Conservation (phyloP, 2,329 filamentous ascomycete genomes). For the Daldinia sp. region DNA sequence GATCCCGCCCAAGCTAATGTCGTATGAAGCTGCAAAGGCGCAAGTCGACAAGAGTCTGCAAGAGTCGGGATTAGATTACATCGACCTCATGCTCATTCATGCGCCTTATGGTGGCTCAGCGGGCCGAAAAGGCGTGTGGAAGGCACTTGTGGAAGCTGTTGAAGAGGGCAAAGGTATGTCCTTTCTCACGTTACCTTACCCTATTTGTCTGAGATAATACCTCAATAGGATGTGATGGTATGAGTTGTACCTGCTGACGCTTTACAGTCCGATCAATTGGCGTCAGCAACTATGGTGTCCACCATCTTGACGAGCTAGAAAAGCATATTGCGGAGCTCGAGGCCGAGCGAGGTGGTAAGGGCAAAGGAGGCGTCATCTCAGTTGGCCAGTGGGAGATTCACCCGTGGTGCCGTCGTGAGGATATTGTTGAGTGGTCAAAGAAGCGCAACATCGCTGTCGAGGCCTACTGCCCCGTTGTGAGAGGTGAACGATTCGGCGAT, state of each 20-base stretch:
- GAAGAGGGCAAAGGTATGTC: conserved; percentile 65
- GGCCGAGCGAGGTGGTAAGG: conserved; percentile 68
- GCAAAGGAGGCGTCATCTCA: conserved; percentile 78
- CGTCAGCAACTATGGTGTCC: conserved; percentile 74
- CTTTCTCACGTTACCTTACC: not conserved
- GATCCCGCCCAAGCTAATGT: conserved; percentile 58
- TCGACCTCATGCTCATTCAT: conserved; percentile 75
- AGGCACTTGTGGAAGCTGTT: conserved; percentile 71
- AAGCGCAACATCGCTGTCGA: conserved; percentile 72
- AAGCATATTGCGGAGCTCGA: conserved; percentile 71
- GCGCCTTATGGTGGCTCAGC: conserved; percentile 69
- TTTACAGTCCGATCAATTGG: conserved; percentile 66
- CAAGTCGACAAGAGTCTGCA: conserved; percentile 73
- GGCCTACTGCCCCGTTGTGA: conserved; percentile 71
- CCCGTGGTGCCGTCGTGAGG: conserved; percentile 84
- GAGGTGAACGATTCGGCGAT: conserved; percentile 78
- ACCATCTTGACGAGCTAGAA: conserved; percentile 72
- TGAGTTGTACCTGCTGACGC: not conserved
- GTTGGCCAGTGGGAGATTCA: conserved; percentile 93
- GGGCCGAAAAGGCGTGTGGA: conserved; percentile 70
- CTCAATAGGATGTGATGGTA: not conserved
- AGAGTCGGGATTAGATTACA: conserved; percentile 72
- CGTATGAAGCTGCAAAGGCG: conserved; percentile 73
- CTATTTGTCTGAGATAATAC: not conserved
- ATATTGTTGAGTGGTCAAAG: conserved; percentile 83